Percentiles rank a stretch among this genome's conserved stretches.
Conservation (phyloP, 768 basidiomycete species). For the Pleurotus djamor region DNA sequence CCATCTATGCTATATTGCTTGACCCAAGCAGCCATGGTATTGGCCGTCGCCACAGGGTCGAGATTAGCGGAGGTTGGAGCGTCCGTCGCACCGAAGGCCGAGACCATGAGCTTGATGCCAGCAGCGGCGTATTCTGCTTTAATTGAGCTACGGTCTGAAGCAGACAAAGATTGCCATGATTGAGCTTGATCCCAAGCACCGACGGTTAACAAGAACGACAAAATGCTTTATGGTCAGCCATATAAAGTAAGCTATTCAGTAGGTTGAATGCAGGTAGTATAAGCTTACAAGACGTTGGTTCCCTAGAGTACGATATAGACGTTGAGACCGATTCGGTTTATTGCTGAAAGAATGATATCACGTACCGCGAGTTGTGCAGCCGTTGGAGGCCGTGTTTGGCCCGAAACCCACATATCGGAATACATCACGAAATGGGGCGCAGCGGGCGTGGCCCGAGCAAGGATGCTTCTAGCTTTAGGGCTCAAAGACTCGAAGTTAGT, state of each 20-base stretch:
- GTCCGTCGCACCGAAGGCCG: constrained; percentile 48
- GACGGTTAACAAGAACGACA: constrained; percentile 38
- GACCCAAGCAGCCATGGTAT: constrained; percentile 51
- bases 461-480: constrained; percentile 8
- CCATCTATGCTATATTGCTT: constrained; percentile 49
- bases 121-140: constrained; percentile 48
- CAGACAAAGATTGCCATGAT: constrained; percentile 39
- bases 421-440: constrained; percentile 39
- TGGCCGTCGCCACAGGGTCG: constrained; percentile 44
- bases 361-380: constrained; percentile 27
- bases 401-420: constrained; percentile 32
- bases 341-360: not conserved
- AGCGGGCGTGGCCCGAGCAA: constrained; percentile 15
- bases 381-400: constrained; percentile 33
- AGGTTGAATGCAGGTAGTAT: constrained; percentile 1
- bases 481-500: not conserved
- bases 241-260: not conserved
- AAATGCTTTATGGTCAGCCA: constrained; percentile 12
- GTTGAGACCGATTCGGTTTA: not conserved
- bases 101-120: constrained; percentile 58
- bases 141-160: constrained; percentile 34
- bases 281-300: constrained; percentile 23
- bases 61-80: constrained; percentile 42
- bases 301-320: constrained; percentile 13
- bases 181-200: constrained; percentile 44